phyloP scores from a whole-genome alignment of 176 grass and related monocot genomes.

The Avena eriantha region DNA sequence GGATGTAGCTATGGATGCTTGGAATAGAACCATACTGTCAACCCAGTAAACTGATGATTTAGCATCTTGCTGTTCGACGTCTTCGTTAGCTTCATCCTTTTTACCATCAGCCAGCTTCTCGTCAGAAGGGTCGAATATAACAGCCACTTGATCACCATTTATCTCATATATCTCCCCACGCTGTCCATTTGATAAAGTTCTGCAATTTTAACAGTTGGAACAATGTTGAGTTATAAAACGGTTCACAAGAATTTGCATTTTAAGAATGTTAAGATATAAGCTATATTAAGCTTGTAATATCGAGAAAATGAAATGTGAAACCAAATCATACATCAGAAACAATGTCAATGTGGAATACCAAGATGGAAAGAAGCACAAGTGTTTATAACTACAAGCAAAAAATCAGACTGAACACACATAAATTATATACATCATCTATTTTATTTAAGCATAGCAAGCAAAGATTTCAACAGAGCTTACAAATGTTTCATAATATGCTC shows the following conservation, averaged over 20 bases:
- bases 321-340: slow-evolving; percentile 39
- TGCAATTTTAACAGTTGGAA: slow-evolving; percentile 51
- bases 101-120: slow-evolving; percentile 56
- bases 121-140: slow-evolving; percentile 77
- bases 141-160: slow-evolving; percentile 80
- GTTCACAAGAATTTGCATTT: not conserved
- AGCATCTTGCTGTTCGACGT: slow-evolving; percentile 42
- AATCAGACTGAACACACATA: not conserved
- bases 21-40: slow-evolving; percentile 78
- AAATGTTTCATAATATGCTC: not conserved
- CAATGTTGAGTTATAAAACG: slow-evolving; percentile 13
- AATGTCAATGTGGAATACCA: not conserved
- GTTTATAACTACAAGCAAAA: not conserved
- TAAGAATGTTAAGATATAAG: slow-evolving; percentile 20
- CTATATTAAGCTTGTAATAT: slow-evolving; percentile 11
- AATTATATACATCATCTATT: not conserved
- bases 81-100: slow-evolving; percentile 44
- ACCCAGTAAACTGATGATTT: slow-evolving; percentile 71
- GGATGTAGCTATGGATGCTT: slow-evolving; percentile 24
- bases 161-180: slow-evolving; percentile 92
- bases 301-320: not conserved
- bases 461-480: not conserved
- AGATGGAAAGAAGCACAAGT: slow-evolving; percentile 16
- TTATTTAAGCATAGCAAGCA: slow-evolving; percentile 31
- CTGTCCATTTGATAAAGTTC: slow-evolving; percentile 74